Percentiles rank a stretch among this genome's conserved stretches.
Evolutionary conservation across 495 filamentous ascomycete genomes (phyloP).

Genomic region (Schizothecium vesticola): DNA sequence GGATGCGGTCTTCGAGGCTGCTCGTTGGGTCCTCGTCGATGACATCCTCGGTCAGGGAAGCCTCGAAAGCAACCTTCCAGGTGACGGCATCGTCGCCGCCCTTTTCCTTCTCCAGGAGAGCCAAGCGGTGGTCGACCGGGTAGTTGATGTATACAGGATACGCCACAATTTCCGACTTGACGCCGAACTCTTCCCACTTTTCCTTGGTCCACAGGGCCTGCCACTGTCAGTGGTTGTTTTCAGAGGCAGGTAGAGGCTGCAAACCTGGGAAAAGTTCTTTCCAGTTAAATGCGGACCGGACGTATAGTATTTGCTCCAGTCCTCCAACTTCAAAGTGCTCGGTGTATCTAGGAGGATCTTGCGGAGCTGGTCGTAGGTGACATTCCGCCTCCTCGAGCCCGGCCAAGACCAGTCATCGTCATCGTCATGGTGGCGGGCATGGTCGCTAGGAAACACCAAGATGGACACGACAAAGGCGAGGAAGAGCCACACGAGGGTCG

Average conservation of each 20-base stretch:
- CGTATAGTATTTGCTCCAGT: conserved; percentile 92
- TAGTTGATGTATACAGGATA: conserved; percentile 95
- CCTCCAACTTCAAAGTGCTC: conserved; percentile 56
- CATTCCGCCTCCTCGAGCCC: conserved; percentile 27
- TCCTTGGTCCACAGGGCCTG: conserved; percentile 85
- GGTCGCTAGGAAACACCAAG: conserved; percentile 34
- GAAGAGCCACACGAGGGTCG: conserved; percentile 51
- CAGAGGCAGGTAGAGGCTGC: too few species aligned
- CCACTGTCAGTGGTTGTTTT: not conserved
- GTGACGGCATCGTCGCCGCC: conserved; percentile 20
- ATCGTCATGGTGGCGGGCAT: conserved; percentile 36
- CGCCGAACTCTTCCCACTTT: conserved; percentile 77
- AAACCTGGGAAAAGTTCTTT: conserved; percentile 64
- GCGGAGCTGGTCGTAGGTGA: conserved; percentile 63
- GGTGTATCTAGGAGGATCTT: conserved; percentile 68
- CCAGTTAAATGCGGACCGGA: conserved; percentile 82
- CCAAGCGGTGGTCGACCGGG: conserved; percentile 71
- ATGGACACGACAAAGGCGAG: conserved; percentile 58
- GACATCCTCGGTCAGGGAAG: conserved; percentile 76
- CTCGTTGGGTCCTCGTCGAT: conserved; percentile 80
- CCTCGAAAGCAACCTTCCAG: conserved; percentile 71
- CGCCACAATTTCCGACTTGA: conserved; percentile 63
- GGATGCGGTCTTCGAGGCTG: conserved; percentile 65
- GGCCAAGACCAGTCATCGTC: conserved; percentile 40
- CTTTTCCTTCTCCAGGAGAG: conserved; percentile 65